A percentile compares a stretch with the other conserved stretches of the same genome.
These are phyloP conservation scores for Xerocomus minutiporus DNA, from an alignment of 1,284 basidiomycete genomes.

Conservation along the genomic window DNA sequence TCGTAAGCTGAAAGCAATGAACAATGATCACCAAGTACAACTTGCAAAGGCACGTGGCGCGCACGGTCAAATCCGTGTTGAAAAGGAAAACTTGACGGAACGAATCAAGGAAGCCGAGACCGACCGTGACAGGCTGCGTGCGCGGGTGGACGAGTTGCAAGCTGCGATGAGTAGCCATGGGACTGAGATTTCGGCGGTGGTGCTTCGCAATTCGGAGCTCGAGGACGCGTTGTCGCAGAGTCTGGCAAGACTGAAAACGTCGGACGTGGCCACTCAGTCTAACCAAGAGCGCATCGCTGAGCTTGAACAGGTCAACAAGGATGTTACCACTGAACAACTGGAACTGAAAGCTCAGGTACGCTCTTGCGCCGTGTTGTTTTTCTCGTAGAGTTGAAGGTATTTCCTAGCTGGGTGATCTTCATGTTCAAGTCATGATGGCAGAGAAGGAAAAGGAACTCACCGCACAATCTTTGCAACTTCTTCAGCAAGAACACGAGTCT, in stretches of 20 bases:
- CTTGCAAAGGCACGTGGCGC: constrained; percentile 68
- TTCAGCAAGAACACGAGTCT: constrained; percentile 59
- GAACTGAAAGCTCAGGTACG: constrained; percentile 56
- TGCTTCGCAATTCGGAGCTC: constrained; percentile 55
- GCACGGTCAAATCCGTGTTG: constrained; percentile 73
- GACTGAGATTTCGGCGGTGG: constrained; percentile 45
- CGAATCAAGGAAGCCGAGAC: constrained; percentile 55
- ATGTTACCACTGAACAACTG: constrained; percentile 51
- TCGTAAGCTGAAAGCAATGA: constrained; percentile 46
- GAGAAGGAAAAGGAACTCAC: constrained; percentile 59
- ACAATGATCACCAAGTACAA: constrained; percentile 65
- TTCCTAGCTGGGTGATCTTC: constrained; percentile 54
- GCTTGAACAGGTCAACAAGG: constrained; percentile 56
- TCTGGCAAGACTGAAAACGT: constrained; percentile 61
- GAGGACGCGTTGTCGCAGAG: constrained; percentile 68
- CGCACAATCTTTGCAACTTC: constrained; percentile 42
- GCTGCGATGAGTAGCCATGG: constrained; percentile 40
- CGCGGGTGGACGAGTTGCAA: constrained; percentile 53
- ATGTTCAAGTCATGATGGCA: constrained; percentile 51
- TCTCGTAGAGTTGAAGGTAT: neutral
- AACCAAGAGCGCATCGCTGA: constrained; percentile 55
- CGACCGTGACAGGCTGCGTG: constrained; percentile 57
- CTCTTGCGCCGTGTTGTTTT: constrained; percentile 1
- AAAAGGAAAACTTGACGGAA: constrained; percentile 68
- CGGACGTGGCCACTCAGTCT: constrained; percentile 58